Conservation (phyloP, 2,329 filamentous ascomycete species). For the Periconia sp. region DNA sequence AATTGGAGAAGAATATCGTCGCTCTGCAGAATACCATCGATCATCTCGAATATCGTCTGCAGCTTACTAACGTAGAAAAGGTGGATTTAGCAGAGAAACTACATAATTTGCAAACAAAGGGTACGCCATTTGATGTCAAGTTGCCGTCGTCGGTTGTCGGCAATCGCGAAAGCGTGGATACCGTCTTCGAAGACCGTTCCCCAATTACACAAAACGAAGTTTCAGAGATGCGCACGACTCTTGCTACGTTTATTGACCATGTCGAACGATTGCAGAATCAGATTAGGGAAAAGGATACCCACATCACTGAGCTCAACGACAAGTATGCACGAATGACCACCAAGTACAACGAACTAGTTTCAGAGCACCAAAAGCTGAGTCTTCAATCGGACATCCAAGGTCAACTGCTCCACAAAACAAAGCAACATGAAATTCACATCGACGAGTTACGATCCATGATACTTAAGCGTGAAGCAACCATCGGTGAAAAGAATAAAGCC, state of each 20-base stretch:
- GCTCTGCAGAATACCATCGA: slow-evolving; percentile 41
- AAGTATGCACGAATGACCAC: slow-evolving; percentile 20
- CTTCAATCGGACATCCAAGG: slow-evolving; percentile 32
- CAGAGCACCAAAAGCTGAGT: slow-evolving; percentile 23
- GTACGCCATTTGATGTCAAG: slow-evolving; percentile 28
- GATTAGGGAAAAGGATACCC: slow-evolving; percentile 31
- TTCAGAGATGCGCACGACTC: slow-evolving; percentile 17
- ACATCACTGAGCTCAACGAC: slow-evolving; percentile 24
- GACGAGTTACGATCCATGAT: slow-evolving; percentile 31
- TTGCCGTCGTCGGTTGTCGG: slow-evolving; percentile 1
- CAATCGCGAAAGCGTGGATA: slow-evolving; percentile 24
- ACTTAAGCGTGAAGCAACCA: slow-evolving; percentile 33
- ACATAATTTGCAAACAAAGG: slow-evolving; percentile 29
- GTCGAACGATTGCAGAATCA: slow-evolving; percentile 38
- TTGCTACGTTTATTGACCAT: slow-evolving; percentile 26
- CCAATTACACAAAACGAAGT: slow-evolving; percentile 17
- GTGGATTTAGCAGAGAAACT: slow-evolving; percentile 44
- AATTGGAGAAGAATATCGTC: slow-evolving; percentile 25
- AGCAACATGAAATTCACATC: slow-evolving; percentile 28
- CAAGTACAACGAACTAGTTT: slow-evolving; percentile 19
- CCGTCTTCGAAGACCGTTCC: slow-evolving; percentile 29
- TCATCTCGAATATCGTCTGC: slow-evolving; percentile 43
- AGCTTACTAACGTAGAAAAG: slow-evolving; percentile 45
- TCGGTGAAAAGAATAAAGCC: slow-evolving; percentile 34
- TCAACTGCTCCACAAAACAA: slow-evolving; percentile 28